Evolutionary conservation across 2,329 filamentous ascomycete genomes (phyloP).

Genomic region (Metarhizium album): DNA sequence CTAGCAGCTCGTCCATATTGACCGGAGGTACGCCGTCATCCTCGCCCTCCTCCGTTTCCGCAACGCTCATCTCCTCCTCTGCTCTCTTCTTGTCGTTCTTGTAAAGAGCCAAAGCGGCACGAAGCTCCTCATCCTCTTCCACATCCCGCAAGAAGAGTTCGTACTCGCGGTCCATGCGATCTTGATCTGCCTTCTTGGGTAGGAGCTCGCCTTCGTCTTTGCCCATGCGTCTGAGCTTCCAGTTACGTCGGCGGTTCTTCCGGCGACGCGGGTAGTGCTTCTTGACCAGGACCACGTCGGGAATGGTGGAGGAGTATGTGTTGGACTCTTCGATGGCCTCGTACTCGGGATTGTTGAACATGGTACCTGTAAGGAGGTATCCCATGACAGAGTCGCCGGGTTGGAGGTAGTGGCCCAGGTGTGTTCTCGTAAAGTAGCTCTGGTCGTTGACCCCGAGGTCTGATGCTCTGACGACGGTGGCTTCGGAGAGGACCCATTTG

Average conservation of each 20-base stretch:
- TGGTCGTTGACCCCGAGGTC: slow-evolving; percentile 80
- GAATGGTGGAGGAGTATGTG: slow-evolving; percentile 67
- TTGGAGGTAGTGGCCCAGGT: slow-evolving; percentile 76
- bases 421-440: slow-evolving; percentile 83
- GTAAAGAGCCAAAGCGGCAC: slow-evolving; percentile 77
- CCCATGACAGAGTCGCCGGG: slow-evolving; percentile 88
- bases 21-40: slow-evolving; percentile 58
- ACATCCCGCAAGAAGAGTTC: slow-evolving; percentile 96
- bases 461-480: slow-evolving; percentile 73
- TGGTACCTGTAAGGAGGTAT: slow-evolving; percentile 80
- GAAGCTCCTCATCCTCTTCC: slow-evolving; percentile 85
- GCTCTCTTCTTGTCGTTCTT: slow-evolving; percentile 50
- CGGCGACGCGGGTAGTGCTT: slow-evolving; percentile 84
- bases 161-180: slow-evolving; percentile 83
- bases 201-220: slow-evolving; percentile 81
- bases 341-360: slow-evolving; percentile 83
- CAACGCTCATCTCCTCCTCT: slow-evolving; percentile 57
- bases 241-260: slow-evolving; percentile 73
- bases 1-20: slow-evolving; percentile 71
- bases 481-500: slow-evolving; percentile 76
- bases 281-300: slow-evolving; percentile 92
- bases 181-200: slow-evolving; percentile 78
- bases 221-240: slow-evolving; percentile 89
- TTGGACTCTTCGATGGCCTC: slow-evolving; percentile 72
- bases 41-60: slow-evolving; percentile 48